Evolutionary conservation across 2,329 filamentous ascomycete genomes (phyloP), one percentile per base, ranked within the genome.

Genomic region (Malbranchea zuffiana): DNA sequence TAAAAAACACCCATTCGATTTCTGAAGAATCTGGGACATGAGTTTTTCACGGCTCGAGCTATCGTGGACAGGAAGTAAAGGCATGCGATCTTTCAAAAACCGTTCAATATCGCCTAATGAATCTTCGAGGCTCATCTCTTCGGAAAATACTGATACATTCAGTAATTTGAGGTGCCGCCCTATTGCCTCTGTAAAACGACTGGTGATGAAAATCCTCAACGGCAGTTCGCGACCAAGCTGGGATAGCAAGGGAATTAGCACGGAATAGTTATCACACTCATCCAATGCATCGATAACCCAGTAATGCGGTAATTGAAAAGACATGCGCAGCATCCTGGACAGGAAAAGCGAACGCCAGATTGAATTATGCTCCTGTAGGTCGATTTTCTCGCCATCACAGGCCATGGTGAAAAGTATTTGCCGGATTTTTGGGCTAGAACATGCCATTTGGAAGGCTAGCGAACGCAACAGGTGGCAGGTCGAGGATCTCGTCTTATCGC

Each of bases 271-370:
- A 17, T 40, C 47, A 37, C 52, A 55, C 23, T 59, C 56, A 23
- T 58, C 56, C 10, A 60, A 23, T 1, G 51, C 51, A 26, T 60
- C 56, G 15, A 60, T 51, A 3, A 58, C 43, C 53, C 53, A 59
- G 32, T 50, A 53, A 18, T 58, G 53, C 0, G 47, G 45, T 8
- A 20, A 38, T 10, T 37, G 41, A 1, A 53, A 38, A 13, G 32
- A 43, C 2, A 42, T 12, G 18, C 52, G 51, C 3, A 52, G 38
- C 3, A 59, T 47, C 1, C 44, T 48, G 1, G 44, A 33, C 2
- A 48, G 16, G 8, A 49, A 50, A 0, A 61, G 1, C 6, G 44
- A 48, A 1, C 52, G 39, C 55, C 55, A 58, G 1, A 56, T 35
- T 1, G 43, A 32, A 6, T 43, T 44, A 15, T 47, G 39, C 27